These are phyloP conservation scores for Sinapis alba DNA, from an alignment of 441 rosid species.

Conservation along the genomic window DNA sequence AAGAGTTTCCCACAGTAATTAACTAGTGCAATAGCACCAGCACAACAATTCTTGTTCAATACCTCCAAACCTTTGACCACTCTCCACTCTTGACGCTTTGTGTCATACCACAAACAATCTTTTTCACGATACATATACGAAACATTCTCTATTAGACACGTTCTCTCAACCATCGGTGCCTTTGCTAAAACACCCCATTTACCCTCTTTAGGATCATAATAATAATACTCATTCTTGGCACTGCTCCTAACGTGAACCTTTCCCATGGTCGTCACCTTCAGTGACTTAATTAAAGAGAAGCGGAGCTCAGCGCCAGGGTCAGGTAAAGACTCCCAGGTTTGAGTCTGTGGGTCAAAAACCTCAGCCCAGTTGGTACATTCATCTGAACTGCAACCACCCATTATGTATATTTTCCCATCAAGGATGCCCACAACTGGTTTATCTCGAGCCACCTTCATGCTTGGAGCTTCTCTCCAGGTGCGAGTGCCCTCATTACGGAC, in stretches of 20 bases:
- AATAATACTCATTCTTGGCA: constrained; percentile 31
- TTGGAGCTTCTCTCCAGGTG: constrained; percentile 36
- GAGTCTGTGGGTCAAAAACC: too few species aligned
- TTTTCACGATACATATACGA: constrained; percentile 65
- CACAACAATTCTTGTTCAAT: constrained; percentile 57
- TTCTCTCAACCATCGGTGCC: not conserved
- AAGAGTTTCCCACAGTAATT: constrained; percentile 61
- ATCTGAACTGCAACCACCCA: too few species aligned
- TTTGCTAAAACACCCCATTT: constrained; percentile 49
- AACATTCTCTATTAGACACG: constrained; percentile 46
- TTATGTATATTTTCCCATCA: too few species aligned
- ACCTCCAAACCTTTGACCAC: constrained; percentile 51
- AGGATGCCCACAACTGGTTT: constrained; percentile 55
- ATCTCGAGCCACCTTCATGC: constrained; percentile 59
- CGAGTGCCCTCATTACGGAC: too few species aligned
- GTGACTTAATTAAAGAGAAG: constrained; percentile 44
- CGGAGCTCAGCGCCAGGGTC: not conserved
- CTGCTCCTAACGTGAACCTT: constrained; percentile 61
- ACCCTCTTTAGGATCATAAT: constrained; percentile 48
- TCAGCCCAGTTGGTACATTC: too few species aligned
- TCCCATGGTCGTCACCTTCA: constrained; percentile 49
- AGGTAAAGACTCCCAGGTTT: too few species aligned
- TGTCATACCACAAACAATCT: constrained; percentile 57
- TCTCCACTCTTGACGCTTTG: constrained; percentile 49
- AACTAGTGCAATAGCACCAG: constrained; percentile 50